These are phyloP conservation scores for Leccinum subrobustum DNA, from an alignment of 1,284 basidiomycete genomes.

Conservation along the genomic window DNA sequence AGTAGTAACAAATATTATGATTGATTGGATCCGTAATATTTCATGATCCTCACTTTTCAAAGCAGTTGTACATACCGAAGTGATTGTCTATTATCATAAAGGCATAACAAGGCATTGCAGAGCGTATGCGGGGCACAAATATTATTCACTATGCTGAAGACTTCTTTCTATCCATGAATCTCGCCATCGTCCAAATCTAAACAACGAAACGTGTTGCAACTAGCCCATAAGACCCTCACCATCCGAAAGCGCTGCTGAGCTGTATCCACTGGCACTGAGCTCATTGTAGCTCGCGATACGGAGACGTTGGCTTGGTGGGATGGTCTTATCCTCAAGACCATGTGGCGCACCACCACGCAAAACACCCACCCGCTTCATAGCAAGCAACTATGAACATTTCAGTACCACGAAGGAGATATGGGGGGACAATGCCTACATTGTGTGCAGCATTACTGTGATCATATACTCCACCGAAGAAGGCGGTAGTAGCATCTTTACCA, in stretches of 20 bases:
- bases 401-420: slow-evolving; percentile 1
- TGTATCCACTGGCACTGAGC: slow-evolving; percentile 41
- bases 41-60: background rate
- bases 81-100: slow-evolving; percentile 13
- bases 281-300: slow-evolving; percentile 66
- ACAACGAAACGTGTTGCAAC: background rate
- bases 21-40: background rate
- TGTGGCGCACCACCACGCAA: slow-evolving; percentile 73
- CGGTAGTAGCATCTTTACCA: slow-evolving; percentile 85
- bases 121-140: background rate
- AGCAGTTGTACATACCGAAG: background rate
- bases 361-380: slow-evolving; percentile 90
- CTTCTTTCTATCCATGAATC: slow-evolving; percentile 4
- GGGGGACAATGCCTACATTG: slow-evolving; percentile 50
- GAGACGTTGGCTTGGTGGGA: slow-evolving; percentile 70
- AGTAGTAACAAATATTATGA: background rate
- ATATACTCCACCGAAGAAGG: slow-evolving; percentile 93
- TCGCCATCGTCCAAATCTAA: background rate
- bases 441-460: slow-evolving; percentile 93
- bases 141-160: slow-evolving; percentile 3
- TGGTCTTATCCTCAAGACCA: slow-evolving; percentile 57
- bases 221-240: slow-evolving; percentile 35
- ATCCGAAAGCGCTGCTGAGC: slow-evolving; percentile 34
- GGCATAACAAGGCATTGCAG: slow-evolving; percentile 13
- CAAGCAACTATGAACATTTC: slow-evolving; percentile 52